phyloP scores from a whole-genome alignment of 805 yeast genomes.

The Metschnikowia drakensbergensis region DNA sequence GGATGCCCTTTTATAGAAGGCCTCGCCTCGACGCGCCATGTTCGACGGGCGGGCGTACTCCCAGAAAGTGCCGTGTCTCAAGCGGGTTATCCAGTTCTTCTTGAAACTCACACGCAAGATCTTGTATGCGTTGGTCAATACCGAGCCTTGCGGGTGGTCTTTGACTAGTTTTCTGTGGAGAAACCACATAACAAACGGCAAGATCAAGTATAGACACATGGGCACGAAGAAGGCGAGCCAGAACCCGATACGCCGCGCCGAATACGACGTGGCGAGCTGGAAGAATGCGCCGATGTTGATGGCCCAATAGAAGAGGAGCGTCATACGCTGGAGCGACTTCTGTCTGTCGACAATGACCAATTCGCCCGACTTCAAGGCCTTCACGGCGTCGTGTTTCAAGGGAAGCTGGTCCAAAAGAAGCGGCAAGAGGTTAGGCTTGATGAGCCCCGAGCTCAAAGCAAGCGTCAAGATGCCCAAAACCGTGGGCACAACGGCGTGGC shows the following conservation, averaged over 20 bases:
- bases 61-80: slow-evolving; percentile 42
- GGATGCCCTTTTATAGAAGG: slow-evolving; percentile 19
- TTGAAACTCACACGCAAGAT: slow-evolving; percentile 41
- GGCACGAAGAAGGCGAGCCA: slow-evolving; percentile 55
- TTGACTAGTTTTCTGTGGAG: slow-evolving; percentile 26
- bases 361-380: slow-evolving; percentile 57
- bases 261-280: slow-evolving; percentile 48
- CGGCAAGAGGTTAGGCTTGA: slow-evolving; percentile 52
- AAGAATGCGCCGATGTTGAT: slow-evolving; percentile 55
- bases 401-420: slow-evolving; percentile 49
- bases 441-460: slow-evolving; percentile 46
- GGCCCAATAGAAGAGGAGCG: slow-evolving; percentile 46
- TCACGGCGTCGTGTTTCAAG: slow-evolving; percentile 55
- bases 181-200: slow-evolving; percentile 28
- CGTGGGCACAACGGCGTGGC: slow-evolving; percentile 20
- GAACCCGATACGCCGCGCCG: slow-evolving; percentile 50
- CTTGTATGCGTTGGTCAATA: slow-evolving; percentile 41
- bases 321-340: slow-evolving; percentile 39
- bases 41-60: slow-evolving; percentile 44
- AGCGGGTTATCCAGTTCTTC: slow-evolving; percentile 42
- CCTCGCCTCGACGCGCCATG: slow-evolving; percentile 42
- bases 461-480: slow-evolving; percentile 10
- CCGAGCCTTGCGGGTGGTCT: slow-evolving; percentile 43
- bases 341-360: slow-evolving; percentile 54
- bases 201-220: slow-evolving; percentile 18